These are phyloP conservation scores for Xylaria nigripes DNA, from an alignment of 495 filamentous ascomycete species.

Conservation along the genomic window DNA sequence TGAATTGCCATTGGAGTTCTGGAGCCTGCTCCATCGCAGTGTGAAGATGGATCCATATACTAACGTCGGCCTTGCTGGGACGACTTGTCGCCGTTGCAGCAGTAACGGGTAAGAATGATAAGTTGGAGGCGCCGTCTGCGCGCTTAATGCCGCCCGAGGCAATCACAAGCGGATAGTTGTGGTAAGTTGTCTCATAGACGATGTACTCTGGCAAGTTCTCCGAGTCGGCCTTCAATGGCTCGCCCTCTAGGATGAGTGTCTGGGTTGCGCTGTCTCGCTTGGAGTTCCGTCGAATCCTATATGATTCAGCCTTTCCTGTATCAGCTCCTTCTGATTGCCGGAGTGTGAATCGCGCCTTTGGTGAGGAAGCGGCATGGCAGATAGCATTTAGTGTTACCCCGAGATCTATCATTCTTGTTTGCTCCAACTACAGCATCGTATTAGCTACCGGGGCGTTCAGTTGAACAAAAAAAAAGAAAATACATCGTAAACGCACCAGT, in stretches of 20 bases:
- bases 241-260: constrained; percentile 18
- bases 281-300: constrained; percentile 22
- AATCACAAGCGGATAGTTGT: constrained; percentile 28
- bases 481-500: constrained; percentile 29
- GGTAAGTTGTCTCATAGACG: constrained; percentile 33
- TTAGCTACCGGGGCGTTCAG: neutral
- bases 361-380: constrained; percentile 26
- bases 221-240: constrained; percentile 19
- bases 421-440: constrained; percentile 24
- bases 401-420: constrained; percentile 25
- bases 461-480: neutral
- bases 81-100: constrained; percentile 12
- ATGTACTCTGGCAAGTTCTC: constrained; percentile 28
- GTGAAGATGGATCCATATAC: constrained; percentile 30
- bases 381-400: constrained; percentile 30
- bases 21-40: constrained; percentile 22
- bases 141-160: constrained; percentile 25
- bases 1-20: constrained; percentile 23
- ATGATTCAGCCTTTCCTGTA: constrained; percentile 20
- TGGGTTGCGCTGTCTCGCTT: constrained; percentile 10
- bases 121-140: constrained; percentile 23
- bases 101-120: constrained; percentile 22
- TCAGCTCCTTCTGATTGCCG: constrained; percentile 13
- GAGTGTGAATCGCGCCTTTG: constrained; percentile 27
- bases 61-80: constrained; percentile 24